Evolutionary conservation across 305 asterid species (phyloP).

Genomic region (Lippia alba): DNA sequence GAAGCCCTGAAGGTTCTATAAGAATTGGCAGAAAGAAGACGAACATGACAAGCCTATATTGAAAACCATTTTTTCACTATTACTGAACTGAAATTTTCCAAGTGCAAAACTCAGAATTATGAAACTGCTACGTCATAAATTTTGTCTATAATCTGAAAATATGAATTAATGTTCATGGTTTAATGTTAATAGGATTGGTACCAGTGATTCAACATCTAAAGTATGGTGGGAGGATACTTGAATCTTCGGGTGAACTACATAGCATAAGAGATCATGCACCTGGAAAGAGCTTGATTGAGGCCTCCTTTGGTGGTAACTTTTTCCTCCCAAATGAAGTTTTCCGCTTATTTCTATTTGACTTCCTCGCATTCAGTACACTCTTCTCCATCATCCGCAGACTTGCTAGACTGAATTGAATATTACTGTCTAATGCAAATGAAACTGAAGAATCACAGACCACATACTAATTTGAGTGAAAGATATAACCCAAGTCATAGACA

Average conservation of each 20-base stretch:
- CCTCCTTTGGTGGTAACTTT: constrained; percentile 65
- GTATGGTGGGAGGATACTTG: constrained; percentile 59
- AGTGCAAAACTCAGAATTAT: constrained; percentile 18
- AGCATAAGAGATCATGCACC: constrained; percentile 44
- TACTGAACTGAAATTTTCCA: constrained; percentile 6
- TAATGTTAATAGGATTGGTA: constrained; percentile 70
- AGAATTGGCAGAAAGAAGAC: constrained; percentile 8
- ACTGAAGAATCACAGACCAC: constrained; percentile 13
- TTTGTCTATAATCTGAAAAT: constrained; percentile 22
- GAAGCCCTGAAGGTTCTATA: background rate
- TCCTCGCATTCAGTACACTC: constrained; percentile 20
- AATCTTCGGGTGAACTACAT: constrained; percentile 61
- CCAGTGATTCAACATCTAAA: constrained; percentile 80
- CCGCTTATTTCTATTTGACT: constrained; percentile 28
- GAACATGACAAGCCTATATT: constrained; percentile 11
- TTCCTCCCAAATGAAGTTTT: constrained; percentile 27
- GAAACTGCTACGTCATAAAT: constrained; percentile 10
- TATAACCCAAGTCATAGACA: constrained; percentile 1
- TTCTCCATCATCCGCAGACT: background rate
- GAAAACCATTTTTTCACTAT: constrained; percentile 15
- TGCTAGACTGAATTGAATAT: constrained; percentile 15
- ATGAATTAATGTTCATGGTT: constrained; percentile 27
- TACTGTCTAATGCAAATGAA: constrained; percentile 1
- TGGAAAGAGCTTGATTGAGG: constrained; percentile 63
- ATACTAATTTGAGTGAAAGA: background rate